Evolutionary conservation across 202 grass and related monocot genomes (phyloP), one percentile per base, ranked within the genome.

Genomic region (Schoenoplectus triqueter): DNA sequence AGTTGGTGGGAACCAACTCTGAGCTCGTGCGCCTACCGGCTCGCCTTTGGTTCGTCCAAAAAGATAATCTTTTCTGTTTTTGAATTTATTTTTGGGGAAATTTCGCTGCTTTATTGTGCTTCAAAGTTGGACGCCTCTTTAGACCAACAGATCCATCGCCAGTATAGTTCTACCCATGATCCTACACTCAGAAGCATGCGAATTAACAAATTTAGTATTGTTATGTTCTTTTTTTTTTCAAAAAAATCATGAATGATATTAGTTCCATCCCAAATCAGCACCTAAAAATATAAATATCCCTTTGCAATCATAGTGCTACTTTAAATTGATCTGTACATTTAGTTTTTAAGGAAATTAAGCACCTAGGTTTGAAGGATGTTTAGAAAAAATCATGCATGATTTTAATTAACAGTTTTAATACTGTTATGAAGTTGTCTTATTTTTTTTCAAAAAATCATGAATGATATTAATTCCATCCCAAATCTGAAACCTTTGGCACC

Each of bases 131-230:
- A 41, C 0, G 4, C 10, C 87, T 87, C 80, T 86, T 87, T 48
- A 90, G 61, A 84, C 90, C 89, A 84, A 92, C 69, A 15, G 87
- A 92, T 15, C 92, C 89, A 86, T 94, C 92, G 45, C 89, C 89
- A 61, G 89, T 90, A 80, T 85, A 85, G 69, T 69, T 66, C 44
- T 49, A 31, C 4, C 5, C 41, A 83, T 88, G 86, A 88, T 93
- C 88, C 84, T 82, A 79, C 75, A 74, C 48, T 52, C 8, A 3
- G 57, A 60, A 60, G 52, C 21, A 52, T 73, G 10, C 14, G 6
- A 70, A 46, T 69, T 11, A 18, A 9, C 14, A 1, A 45, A 45
- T 46, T 45, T 17, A 46, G 67, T n/a, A n/a, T n/a, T n/a, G n/a
- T n/a, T n/a, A n/a, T n/a, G n/a, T n/a, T 70, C 1, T 41, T 70